A percentile compares a stretch with the other conserved stretches of the same genome.
Evolutionary conservation across 2,329 filamentous ascomycete genomes (phyloP).

Genomic region (Sarocladium strictum): DNA sequence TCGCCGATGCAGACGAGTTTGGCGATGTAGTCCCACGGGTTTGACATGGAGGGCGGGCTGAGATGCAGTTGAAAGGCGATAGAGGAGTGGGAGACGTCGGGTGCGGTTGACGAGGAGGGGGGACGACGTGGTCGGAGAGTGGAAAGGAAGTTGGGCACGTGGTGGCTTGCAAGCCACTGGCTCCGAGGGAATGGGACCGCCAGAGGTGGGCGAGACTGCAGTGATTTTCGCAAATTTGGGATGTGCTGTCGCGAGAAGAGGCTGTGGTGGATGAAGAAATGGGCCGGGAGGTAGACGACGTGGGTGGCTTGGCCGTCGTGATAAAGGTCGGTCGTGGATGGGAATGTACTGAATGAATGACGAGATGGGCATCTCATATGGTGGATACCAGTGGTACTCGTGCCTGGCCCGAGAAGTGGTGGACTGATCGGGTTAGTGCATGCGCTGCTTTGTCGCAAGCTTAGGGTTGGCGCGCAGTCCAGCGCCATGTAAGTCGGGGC

Average conservation of each 20-base stretch:
- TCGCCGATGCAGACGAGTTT: slow-evolving; percentile 98
- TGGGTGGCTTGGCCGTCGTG: background rate
- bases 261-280: too few relatives aligned
- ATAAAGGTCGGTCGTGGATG: background rate
- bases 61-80: background rate
- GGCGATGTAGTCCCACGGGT: slow-evolving; percentile 96
- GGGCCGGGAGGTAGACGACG: too few relatives aligned
- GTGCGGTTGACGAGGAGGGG: background rate
- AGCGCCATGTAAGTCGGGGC: too few relatives aligned
- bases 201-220: background rate
- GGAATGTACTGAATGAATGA: background rate
- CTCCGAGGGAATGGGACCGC: background rate
- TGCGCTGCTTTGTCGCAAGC: too few relatives aligned
- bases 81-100: background rate
- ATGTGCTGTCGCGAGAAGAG: background rate
- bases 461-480: too few relatives aligned
- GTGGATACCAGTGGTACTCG: too few relatives aligned
- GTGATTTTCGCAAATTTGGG: background rate
- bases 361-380: too few relatives aligned
- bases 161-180: slow-evolving; percentile 6
- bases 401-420: too few relatives aligned
- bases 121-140: background rate
- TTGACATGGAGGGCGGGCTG: slow-evolving; percentile 31
- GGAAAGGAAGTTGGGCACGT: slow-evolving; percentile 1
- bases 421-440: too few relatives aligned